phyloP scores from a whole-genome alignment of 2,329 filamentous ascomycete genomes.

The Hypoxylon sp. region DNA sequence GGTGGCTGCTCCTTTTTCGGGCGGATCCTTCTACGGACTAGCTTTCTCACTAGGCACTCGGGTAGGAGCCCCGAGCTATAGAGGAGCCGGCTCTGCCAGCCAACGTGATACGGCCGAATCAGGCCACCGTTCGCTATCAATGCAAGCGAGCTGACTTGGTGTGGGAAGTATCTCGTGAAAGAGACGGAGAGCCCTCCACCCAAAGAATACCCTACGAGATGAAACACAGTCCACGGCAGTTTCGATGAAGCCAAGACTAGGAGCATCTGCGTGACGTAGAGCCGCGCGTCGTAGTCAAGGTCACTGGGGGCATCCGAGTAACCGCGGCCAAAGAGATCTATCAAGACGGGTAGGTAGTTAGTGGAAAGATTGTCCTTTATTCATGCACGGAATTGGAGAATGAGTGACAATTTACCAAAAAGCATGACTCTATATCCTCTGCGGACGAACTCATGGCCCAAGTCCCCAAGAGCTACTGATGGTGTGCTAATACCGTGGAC shows the following conservation, averaged over 20 bases:
- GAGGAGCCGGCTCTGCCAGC: slow-evolving; percentile 72
- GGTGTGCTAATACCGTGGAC: slow-evolving; percentile 89
- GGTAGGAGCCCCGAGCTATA: slow-evolving; percentile 75
- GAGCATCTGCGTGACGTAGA: slow-evolving; percentile 77
- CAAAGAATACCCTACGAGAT: slow-evolving; percentile 83
- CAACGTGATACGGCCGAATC: slow-evolving; percentile 74
- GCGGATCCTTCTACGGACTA: slow-evolving; percentile 54
- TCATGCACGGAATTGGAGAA: neutral
- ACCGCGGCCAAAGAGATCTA: slow-evolving; percentile 82
- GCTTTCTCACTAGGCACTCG: slow-evolving; percentile 66
- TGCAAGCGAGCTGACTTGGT: slow-evolving; percentile 73
- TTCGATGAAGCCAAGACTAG: slow-evolving; percentile 75
- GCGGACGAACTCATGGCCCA: slow-evolving; percentile 76
- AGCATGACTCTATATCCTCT: slow-evolving; percentile 83
- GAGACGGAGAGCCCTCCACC: slow-evolving; percentile 81
- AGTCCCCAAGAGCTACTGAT: slow-evolving; percentile 75
- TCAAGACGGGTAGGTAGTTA: slow-evolving; percentile 2
- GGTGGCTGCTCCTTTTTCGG: slow-evolving; percentile 36
- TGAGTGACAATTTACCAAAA: slow-evolving; percentile 69
- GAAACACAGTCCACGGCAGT: slow-evolving; percentile 73
- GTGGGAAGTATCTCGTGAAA: slow-evolving; percentile 78
- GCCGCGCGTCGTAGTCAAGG: slow-evolving; percentile 72
- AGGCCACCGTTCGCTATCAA: slow-evolving; percentile 79
- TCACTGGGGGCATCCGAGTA: slow-evolving; percentile 78
- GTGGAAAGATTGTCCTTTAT: neutral